Conservation (phyloP, 2,329 filamentous ascomycete genomes). For the Teratosphaeria viscida region DNA sequence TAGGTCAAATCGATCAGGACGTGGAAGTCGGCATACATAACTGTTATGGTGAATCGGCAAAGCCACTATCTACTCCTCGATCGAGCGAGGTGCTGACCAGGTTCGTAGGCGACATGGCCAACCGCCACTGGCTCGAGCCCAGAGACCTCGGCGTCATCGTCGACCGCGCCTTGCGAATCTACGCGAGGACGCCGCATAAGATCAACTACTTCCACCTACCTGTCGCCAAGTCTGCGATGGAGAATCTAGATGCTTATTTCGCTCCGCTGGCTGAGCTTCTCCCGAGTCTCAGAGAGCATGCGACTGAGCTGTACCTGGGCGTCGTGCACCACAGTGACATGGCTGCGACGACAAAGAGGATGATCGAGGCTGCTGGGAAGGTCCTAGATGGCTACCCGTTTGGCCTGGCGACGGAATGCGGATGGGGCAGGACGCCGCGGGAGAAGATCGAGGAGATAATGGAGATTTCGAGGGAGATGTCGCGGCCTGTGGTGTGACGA, state of each 20-base stretch:
- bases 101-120: constrained; percentile 27
- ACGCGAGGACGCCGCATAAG: constrained; percentile 16
- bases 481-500: constrained; percentile 4
- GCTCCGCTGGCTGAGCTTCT: constrained; percentile 25
- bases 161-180: constrained; percentile 28
- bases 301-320: constrained; percentile 31
- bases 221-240: constrained; percentile 29
- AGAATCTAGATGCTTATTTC: constrained; percentile 29
- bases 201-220: constrained; percentile 37
- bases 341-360: constrained; percentile 26
- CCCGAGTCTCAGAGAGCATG: constrained; percentile 20
- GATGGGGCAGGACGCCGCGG: constrained; percentile 27
- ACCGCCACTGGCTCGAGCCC: constrained; percentile 37
- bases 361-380: constrained; percentile 28
- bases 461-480: constrained; percentile 12
- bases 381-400: constrained; percentile 23
- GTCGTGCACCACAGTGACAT: constrained; percentile 31
- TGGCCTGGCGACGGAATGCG: constrained; percentile 35
- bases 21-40: constrained; percentile 37
- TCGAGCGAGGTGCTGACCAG: not conserved
- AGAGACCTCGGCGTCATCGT: constrained; percentile 24
- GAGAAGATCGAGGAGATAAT: constrained; percentile 21
- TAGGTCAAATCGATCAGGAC: constrained; percentile 23
- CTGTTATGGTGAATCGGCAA: constrained; percentile 32
- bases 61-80: not conserved